Evolutionary conservation across 2,329 filamentous ascomycete species (phyloP).

Genomic region (Pseudopyricularia javanii): DNA sequence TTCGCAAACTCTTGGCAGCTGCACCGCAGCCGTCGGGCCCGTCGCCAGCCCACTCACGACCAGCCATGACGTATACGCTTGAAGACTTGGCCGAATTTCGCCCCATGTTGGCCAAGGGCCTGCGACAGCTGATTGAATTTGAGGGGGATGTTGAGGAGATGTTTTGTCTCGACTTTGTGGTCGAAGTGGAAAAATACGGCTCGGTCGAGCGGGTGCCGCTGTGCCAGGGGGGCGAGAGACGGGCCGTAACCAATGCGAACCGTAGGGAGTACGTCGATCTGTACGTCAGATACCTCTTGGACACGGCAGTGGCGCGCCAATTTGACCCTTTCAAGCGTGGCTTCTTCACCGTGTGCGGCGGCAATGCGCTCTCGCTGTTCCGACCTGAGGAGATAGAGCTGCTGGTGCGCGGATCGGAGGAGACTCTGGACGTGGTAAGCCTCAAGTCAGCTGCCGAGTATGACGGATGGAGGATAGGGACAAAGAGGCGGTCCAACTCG

Average conservation of each 20-base stretch:
- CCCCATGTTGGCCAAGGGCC: constrained; percentile 61
- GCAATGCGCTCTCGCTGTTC: constrained; percentile 79
- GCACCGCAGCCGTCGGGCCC: constrained; percentile 43
- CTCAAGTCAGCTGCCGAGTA: constrained; percentile 68
- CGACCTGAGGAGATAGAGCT: constrained; percentile 86
- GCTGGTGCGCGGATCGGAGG: constrained; percentile 73
- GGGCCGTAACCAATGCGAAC: constrained; percentile 72
- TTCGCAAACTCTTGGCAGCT: constrained; percentile 72
- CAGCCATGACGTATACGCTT: constrained; percentile 59
- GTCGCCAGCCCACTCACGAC: constrained; percentile 8
- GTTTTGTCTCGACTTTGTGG: constrained; percentile 72
- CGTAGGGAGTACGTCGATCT: constrained; percentile 76
- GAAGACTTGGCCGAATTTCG: constrained; percentile 76
- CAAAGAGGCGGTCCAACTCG: not conserved
- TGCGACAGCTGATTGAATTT: constrained; percentile 67
- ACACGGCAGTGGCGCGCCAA: constrained; percentile 64
- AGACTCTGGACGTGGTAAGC: constrained; percentile 65
- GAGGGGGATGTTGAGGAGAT: constrained; percentile 72
- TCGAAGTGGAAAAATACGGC: constrained; percentile 68
- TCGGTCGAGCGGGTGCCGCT: constrained; percentile 54
- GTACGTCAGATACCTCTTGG: constrained; percentile 70
- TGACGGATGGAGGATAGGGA: constrained; percentile 59
- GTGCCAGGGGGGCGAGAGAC: constrained; percentile 59
- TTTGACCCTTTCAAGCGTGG: constrained; percentile 91
- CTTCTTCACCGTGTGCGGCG: constrained; percentile 84